Conservation (phyloP, 73 alveolate species). For the Symbiodinium pilosum region DNA sequence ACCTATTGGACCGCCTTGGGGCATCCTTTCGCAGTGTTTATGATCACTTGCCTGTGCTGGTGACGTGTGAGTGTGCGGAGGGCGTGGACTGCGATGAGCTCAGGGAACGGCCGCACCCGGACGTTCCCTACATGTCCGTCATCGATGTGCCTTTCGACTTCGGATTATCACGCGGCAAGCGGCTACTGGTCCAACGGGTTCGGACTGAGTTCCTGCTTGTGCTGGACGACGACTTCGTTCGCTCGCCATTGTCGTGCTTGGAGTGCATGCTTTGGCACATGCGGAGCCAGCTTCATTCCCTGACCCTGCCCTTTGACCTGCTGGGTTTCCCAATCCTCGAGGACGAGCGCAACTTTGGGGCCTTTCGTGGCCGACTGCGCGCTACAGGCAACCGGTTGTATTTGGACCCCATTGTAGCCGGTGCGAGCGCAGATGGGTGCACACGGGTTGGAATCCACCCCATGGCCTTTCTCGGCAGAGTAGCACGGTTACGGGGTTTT, state of each 20-base stretch:
- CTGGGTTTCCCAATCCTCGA: slow-evolving; percentile 82
- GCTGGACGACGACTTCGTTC: slow-evolving; percentile 77
- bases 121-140: not conserved
- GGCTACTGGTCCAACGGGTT: slow-evolving; percentile 39
- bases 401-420: slow-evolving; percentile 67
- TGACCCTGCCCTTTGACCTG: slow-evolving; percentile 71
- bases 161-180: slow-evolving; percentile 79
- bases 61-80: slow-evolving; percentile 80
- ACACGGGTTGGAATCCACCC: slow-evolving; percentile 87
- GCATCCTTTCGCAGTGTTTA: slow-evolving; percentile 56
- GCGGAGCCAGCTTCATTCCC: slow-evolving; percentile 85
- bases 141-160: slow-evolving; percentile 74
- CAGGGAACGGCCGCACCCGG: slow-evolving; percentile 17
- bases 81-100: slow-evolving; percentile 29
- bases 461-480: slow-evolving; percentile 89
- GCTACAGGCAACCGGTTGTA: slow-evolving; percentile 45
- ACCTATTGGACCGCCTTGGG: slow-evolving; percentile 52
- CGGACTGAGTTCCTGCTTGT: slow-evolving; percentile 76
- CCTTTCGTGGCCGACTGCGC: slow-evolving; percentile 83
- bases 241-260: slow-evolving; percentile 61
- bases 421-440: slow-evolving; percentile 60
- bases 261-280: slow-evolving; percentile 92
- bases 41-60: slow-evolving; percentile 69
- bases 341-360: slow-evolving; percentile 92
- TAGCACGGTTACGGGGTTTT: slow-evolving; percentile 50